Evolutionary conservation across 1,139 yeast species (phyloP).

Genomic region (Debaryomyces psychrophilus): DNA sequence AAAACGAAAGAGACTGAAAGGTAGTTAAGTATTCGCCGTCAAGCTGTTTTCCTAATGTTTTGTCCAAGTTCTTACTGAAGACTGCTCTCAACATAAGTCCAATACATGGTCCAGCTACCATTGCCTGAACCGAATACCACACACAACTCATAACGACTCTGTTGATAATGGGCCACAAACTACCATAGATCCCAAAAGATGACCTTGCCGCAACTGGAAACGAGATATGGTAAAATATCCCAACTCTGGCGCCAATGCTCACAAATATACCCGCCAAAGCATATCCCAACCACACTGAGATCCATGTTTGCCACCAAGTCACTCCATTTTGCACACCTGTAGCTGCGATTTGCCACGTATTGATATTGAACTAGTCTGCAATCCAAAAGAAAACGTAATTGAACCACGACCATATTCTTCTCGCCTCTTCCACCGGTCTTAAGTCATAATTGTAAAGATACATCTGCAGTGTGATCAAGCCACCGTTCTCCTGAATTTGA

Average conservation of each 20-base stretch:
- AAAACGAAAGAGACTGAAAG: conserved; percentile 70
- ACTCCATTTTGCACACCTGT: conserved; percentile 69
- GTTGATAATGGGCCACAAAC: conserved; percentile 78
- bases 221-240: conserved; percentile 73
- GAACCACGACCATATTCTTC: conserved; percentile 82
- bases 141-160: conserved; percentile 82
- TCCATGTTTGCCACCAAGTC: conserved; percentile 91
- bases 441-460: conserved; percentile 73
- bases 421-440: conserved; percentile 68
- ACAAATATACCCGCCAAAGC: conserved; percentile 63
- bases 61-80: conserved; percentile 60
- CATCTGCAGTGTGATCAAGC: conserved; percentile 51
- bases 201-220: conserved; percentile 78
- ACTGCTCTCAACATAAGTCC: conserved; percentile 63
- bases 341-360: conserved; percentile 90
- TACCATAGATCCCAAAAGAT: conserved; percentile 76
- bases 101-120: conserved; percentile 83
- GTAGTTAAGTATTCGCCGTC: conserved; percentile 55
- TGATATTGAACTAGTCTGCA: conserved; percentile 84
- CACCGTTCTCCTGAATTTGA: conserved; percentile 34
- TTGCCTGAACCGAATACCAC: conserved; percentile 84
- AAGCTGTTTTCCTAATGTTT: conserved; percentile 52
- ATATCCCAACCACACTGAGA: conserved; percentile 80
- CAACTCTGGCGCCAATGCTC: conserved; percentile 66
- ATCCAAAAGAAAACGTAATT: conserved; percentile 81